A percentile compares a stretch with the other conserved stretches of the same genome.
phyloP scores from a whole-genome alignment of 306 rosid species.

The Mimosa pudica region DNA sequence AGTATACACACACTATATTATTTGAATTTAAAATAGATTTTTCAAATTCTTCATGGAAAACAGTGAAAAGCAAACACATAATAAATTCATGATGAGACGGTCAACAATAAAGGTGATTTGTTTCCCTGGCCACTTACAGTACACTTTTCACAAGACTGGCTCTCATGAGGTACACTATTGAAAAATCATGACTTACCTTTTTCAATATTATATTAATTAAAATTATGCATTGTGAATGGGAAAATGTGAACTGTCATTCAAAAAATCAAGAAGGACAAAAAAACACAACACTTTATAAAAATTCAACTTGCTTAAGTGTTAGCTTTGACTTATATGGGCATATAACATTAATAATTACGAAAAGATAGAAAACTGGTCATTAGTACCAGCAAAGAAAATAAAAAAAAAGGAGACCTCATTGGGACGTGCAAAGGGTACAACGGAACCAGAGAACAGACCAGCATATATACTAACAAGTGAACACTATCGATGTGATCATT shows the following conservation, averaged over 20 bases:
- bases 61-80: constrained; percentile 30
- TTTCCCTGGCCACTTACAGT: constrained; percentile 33
- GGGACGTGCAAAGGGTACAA: neutral
- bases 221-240: neutral
- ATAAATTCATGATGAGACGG: constrained; percentile 43
- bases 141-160: neutral
- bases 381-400: neutral
- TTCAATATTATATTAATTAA: neutral
- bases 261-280: neutral
- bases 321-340: neutral
- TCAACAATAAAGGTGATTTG: constrained; percentile 35
- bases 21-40: neutral
- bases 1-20: neutral
- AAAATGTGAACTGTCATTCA: neutral
- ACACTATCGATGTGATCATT: neutral
- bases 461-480: neutral
- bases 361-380: neutral
- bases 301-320: neutral
- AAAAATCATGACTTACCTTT: neutral
- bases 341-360: neutral
- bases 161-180: neutral
- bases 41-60: neutral
- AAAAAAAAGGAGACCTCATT: neutral
- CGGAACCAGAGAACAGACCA: neutral
- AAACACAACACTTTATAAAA: neutral